Conservation (phyloP, 306 rosid species). For the Sicyos edulis region DNA sequence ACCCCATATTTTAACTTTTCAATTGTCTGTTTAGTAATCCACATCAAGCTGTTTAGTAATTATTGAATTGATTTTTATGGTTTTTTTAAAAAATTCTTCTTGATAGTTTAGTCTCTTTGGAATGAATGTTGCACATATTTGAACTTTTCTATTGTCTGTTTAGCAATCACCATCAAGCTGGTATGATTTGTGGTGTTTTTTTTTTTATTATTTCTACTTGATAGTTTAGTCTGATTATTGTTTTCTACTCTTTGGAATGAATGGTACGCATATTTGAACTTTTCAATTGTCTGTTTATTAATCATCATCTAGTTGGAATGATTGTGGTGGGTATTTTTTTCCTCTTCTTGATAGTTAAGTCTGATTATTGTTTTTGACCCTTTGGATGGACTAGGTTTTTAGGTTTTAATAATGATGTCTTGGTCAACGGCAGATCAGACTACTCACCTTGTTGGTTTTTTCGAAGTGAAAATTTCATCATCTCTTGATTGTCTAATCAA, state of each 20-base stretch:
- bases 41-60: too few relatives aligned
- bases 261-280: not conserved
- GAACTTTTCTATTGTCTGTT: too few relatives aligned
- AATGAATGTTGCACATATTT: too few relatives aligned
- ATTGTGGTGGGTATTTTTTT: not conserved
- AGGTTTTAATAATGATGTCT: constrained; percentile 10
- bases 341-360: not conserved
- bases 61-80: too few relatives aligned
- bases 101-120: too few relatives aligned
- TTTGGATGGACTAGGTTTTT: not conserved
- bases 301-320: not conserved
- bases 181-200: not conserved
- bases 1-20: not conserved
- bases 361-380: not conserved
- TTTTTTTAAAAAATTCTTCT: too few relatives aligned
- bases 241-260: not conserved
- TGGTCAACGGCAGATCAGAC: constrained; percentile 11
- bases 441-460: too few relatives aligned
- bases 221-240: not conserved
- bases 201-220: not conserved
- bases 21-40: not conserved
- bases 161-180: constrained; percentile 1
- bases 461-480: too few relatives aligned
- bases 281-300: too few relatives aligned
- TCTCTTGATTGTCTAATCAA: too few relatives aligned